These are phyloP conservation scores for Trametes versicolor DNA, from an alignment of 1,284 basidiomycete genomes.

Conservation along the genomic window DNA sequence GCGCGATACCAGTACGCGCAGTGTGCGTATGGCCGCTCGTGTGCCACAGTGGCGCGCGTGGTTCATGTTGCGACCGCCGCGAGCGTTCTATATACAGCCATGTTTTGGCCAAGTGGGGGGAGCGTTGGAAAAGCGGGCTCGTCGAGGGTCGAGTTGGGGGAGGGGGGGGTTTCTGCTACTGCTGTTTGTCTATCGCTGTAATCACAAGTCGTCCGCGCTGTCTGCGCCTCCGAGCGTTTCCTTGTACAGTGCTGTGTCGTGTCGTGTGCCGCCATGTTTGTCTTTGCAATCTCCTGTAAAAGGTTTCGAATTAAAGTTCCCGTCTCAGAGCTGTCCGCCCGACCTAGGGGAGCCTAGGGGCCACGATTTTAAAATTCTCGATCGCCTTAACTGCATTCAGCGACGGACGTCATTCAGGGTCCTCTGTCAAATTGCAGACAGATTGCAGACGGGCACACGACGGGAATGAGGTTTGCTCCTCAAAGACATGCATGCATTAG, in stretches of 20 bases:
- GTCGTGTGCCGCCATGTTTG: neutral
- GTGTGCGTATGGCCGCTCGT: neutral
- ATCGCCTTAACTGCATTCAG: too few species aligned
- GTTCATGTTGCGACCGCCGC: too few species aligned
- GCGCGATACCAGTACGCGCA: neutral
- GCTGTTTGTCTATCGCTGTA: conserved; percentile 16
- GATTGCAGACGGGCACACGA: neutral
- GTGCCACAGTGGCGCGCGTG: too few species aligned
- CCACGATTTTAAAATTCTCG: neutral
- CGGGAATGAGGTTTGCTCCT: neutral
- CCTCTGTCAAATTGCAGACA: neutral
- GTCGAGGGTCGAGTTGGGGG: neutral
- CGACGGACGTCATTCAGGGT: too few species aligned
- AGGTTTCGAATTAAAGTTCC: neutral
- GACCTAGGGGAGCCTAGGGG: too few species aligned
- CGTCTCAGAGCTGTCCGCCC: neutral
- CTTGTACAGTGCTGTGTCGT: neutral
- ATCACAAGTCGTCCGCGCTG: conserved; percentile 12
- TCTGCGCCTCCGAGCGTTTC: neutral
- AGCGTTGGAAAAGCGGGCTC: neutral
- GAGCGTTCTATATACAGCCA: too few species aligned
- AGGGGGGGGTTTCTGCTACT: neutral
- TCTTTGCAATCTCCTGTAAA: neutral
- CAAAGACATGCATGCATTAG: conserved; percentile 26
- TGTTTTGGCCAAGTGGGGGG: neutral